Percentiles rank a stretch among this genome's conserved stretches.
These are phyloP conservation scores for Chaetomiaceae sp. DNA, from an alignment of 2,329 filamentous ascomycete species.

Conservation along the genomic window DNA sequence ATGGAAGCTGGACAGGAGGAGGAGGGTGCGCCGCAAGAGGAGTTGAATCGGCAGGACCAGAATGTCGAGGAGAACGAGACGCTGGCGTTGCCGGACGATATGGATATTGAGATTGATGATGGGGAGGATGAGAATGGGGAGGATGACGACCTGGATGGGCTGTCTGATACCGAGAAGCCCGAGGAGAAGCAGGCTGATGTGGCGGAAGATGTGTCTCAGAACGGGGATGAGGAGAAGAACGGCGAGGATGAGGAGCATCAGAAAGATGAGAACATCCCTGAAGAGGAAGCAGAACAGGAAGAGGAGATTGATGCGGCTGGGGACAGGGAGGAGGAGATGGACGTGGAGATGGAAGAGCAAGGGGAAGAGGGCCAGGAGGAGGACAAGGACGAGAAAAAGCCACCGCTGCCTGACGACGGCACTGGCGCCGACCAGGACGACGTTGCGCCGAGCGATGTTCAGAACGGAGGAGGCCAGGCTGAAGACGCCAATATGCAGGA, in stretches of 20 bases:
- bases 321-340: slow-evolving; percentile 40
- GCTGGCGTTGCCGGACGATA: slow-evolving; percentile 79
- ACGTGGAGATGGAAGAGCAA: slow-evolving; percentile 34
- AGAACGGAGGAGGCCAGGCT: slow-evolving; percentile 62
- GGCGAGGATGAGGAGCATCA: slow-evolving; percentile 41
- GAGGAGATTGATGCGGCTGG: slow-evolving; percentile 35
- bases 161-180: slow-evolving; percentile 42
- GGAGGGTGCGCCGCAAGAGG: slow-evolving; percentile 50
- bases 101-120: slow-evolving; percentile 72
- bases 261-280: slow-evolving; percentile 43
- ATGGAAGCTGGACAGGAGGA: slow-evolving; percentile 58
- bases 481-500: slow-evolving; percentile 48
- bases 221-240: slow-evolving; percentile 44
- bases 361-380: slow-evolving; percentile 40
- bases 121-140: slow-evolving; percentile 46
- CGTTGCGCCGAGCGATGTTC: slow-evolving; percentile 57
- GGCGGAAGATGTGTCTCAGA: slow-evolving; percentile 32
- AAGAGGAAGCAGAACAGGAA: slow-evolving; percentile 46
- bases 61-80: slow-evolving; percentile 77
- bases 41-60: slow-evolving; percentile 60
- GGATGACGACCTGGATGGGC: slow-evolving; percentile 55
- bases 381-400: slow-evolving; percentile 47
- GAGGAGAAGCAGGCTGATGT: slow-evolving; percentile 29
- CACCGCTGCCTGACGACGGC: slow-evolving; percentile 41
- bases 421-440: slow-evolving; percentile 55